phyloP scores from a whole-genome alignment of 331 rosid genomes.

The Cydonia oblonga region DNA sequence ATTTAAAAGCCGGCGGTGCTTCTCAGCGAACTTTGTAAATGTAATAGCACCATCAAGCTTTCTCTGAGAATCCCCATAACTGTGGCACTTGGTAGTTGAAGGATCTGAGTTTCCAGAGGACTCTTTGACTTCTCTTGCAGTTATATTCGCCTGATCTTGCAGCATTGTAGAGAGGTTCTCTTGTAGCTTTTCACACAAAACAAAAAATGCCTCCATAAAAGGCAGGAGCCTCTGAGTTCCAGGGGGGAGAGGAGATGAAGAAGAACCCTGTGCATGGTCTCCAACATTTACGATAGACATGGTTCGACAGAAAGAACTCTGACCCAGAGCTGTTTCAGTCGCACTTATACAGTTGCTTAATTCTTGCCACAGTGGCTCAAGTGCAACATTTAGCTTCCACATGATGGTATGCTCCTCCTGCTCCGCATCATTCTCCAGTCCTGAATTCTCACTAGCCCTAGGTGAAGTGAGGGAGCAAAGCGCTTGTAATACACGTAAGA shows the following conservation, averaged over 20 bases:
- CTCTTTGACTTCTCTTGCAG: conserved; percentile 92
- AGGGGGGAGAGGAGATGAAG: conserved; percentile 94
- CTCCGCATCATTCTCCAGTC: conserved; percentile 38
- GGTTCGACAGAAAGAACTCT: conserved; percentile 46
- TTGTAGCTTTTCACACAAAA: conserved; percentile 88
- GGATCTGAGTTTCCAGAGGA: conserved; percentile 58
- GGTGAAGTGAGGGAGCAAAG: conserved; percentile 64
- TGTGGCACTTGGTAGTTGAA: conserved; percentile 13
- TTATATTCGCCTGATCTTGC: conserved; percentile 55
- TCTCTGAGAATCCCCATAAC: conserved; percentile 50
- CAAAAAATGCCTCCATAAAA: conserved; percentile 94
- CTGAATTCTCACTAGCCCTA: conserved; percentile 32
- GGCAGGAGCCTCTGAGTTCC: conserved; percentile 96
- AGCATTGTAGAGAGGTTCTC: conserved; percentile 53
- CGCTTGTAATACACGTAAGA: conserved; percentile 82
- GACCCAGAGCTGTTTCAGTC: conserved; percentile 79
- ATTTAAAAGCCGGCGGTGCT: conserved; percentile 91
- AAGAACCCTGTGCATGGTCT: conserved; percentile 67
- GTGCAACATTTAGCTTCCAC: conserved; percentile 78
- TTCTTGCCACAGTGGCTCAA: conserved; percentile 94
- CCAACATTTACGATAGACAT: conserved; percentile 45
- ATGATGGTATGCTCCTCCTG: conserved; percentile 72
- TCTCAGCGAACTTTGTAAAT: conserved; percentile 86
- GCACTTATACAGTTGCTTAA: conserved; percentile 89
- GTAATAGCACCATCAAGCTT: conserved; percentile 70